Base-by-base conservation (phyloP, 768 basidiomycete genomes). In the Amanita thiersii region DNA sequence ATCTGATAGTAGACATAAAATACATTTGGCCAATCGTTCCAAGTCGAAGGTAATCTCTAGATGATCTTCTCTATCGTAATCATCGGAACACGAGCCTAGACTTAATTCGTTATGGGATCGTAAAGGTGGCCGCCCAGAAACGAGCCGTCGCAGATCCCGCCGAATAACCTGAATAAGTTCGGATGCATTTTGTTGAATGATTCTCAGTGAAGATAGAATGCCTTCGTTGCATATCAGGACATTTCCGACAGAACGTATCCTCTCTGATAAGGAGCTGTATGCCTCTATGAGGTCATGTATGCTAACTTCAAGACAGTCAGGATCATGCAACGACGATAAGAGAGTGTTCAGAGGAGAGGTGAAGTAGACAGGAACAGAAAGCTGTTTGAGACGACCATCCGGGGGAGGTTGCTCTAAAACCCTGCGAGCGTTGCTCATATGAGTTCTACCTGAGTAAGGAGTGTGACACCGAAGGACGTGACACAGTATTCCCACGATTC, bases 281-380 rank as follows among this genome's bases (percentile, higher is more conserved):
- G 81, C 78, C 52, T 85, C 79, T 29, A 69, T 59, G 45, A 83
- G 58, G 55, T 79, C 77, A 49, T 77, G 74, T 19, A 62, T 43
- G 1, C 70, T 63, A n/a, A 73, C 56, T 23, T 55, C 51, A 25
- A 62, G 55, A 28, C 42, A 47, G 5, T 60, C 56, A 1, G 55
- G 52, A 18, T 69, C 61, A n/a, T 60, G 53, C 18, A 67, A 48
- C 3, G 77, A 74, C 45, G 68, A 66, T 6, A 65, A 40, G 28
- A 82, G 63, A 8, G 70, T 72, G 33, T 64, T 58, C 11, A 77
- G 48, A 31, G 71, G 61, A 1, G 75, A 71, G 17, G 53, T 56
- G 26, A 79, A 52, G 45, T 60, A 63, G 49, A 40, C 47, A 37
- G 34, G 46, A 24, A 24, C 25, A 6, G 26, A 26, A 18, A 41